phyloP scores from a whole-genome alignment of 352 stramenopile species.

The Saprolegnia parasitica region DNA sequence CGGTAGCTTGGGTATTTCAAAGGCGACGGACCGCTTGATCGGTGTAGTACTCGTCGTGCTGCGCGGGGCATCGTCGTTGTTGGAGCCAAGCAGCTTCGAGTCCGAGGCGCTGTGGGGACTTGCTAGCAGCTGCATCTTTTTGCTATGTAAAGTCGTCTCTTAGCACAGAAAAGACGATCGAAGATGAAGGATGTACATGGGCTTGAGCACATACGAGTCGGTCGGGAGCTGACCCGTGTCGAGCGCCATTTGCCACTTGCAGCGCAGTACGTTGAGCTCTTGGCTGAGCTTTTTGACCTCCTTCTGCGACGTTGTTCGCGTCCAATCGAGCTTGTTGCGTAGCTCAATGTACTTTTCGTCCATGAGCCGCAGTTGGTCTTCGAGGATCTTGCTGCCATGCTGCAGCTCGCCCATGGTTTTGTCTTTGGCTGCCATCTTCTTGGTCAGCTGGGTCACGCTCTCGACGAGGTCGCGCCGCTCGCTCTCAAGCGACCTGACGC shows the following conservation, averaged over 20 bases:
- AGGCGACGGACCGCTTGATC: constrained; percentile 34
- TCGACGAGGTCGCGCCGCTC: constrained; percentile 69
- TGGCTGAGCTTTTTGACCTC: constrained; percentile 68
- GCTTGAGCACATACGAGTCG: constrained; percentile 26
- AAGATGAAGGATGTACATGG: constrained; percentile 2
- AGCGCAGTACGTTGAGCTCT: constrained; percentile 52
- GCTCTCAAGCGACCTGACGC: constrained; percentile 71
- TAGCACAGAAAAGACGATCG: background rate
- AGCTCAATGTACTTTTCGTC: constrained; percentile 97
- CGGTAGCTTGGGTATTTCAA: constrained; percentile 74
- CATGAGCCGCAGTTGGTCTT: constrained; percentile 96
- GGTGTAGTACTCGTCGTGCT: background rate
- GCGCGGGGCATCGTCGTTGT: constrained; percentile 33
- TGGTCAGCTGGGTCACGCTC: constrained; percentile 50
- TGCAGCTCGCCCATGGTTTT: constrained; percentile 85
- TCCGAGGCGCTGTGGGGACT: constrained; percentile 46
- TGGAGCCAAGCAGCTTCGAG: constrained; percentile 35
- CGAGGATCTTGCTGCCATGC: constrained; percentile 90
- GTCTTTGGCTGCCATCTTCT: constrained; percentile 83
- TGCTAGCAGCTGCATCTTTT: constrained; percentile 35
- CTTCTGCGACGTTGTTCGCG: constrained; percentile 75
- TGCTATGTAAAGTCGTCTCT: constrained; percentile 2
- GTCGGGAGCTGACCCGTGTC: constrained; percentile 25
- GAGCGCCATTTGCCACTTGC: constrained; percentile 27
- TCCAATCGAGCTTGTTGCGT: constrained; percentile 94